These are phyloP conservation scores for Komagataella populi DNA, from an alignment of 805 yeast genomes.

Conservation along the genomic window DNA sequence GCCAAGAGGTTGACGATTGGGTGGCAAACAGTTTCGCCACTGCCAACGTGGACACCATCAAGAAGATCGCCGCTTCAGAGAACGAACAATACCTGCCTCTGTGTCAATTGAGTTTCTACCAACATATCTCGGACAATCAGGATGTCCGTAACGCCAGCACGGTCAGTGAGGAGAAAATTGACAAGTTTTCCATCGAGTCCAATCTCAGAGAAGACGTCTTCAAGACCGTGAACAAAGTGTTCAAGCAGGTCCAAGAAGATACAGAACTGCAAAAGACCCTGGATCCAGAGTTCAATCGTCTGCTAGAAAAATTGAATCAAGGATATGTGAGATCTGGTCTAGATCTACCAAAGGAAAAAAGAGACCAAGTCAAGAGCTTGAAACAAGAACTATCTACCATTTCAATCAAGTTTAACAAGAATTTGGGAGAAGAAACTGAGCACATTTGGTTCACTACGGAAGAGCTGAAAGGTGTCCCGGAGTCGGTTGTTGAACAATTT, in stretches of 20 bases:
- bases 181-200: conserved; percentile 48
- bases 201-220: conserved; percentile 56
- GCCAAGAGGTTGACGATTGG: conserved; percentile 33
- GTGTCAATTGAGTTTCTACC: conserved; percentile 48
- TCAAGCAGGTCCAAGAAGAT: conserved; percentile 21
- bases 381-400: conserved; percentile 47
- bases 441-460: conserved; percentile 43
- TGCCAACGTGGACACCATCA: conserved; percentile 36
- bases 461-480: conserved; percentile 66
- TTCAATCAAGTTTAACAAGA: conserved; percentile 44
- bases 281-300: conserved; percentile 42
- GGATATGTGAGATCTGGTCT: conserved; percentile 60
- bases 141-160: conserved; percentile 61
- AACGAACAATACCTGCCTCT: conserved; percentile 34
- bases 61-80: conserved; percentile 32
- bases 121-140: conserved; percentile 54
- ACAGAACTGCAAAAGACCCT: conserved; percentile 9
- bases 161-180: conserved; percentile 43
- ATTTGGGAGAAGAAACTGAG: conserved; percentile 60
- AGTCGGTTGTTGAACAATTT: conserved; percentile 43
- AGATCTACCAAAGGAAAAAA: conserved; percentile 37
- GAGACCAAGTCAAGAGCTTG: conserved; percentile 43
- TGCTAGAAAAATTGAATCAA: conserved; percentile 39
- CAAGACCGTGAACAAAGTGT: conserved; percentile 39
- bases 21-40: conserved; percentile 24